Evolutionary conservation across 106 monocot genomes (phyloP).

Genomic region (Iris macrosiphon): DNA sequence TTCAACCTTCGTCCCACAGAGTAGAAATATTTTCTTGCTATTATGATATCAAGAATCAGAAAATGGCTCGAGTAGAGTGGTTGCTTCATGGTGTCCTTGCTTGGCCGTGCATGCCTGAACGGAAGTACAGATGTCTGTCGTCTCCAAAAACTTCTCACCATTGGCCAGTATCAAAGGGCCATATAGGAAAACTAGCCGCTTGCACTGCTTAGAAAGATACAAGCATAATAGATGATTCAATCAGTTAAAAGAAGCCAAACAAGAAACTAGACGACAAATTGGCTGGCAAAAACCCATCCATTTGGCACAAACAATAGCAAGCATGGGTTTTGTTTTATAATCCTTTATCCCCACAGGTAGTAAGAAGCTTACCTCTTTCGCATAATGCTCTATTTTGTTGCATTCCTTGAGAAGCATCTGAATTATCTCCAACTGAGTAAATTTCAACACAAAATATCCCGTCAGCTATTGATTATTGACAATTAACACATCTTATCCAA

Average conservation of each 20-base stretch:
- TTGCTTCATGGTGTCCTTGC: not conserved
- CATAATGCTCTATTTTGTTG: slow-evolving; percentile 34
- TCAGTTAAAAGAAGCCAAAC: too few species aligned
- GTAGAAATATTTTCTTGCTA: too few species aligned
- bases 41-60: too few species aligned
- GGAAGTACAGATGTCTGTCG: slow-evolving; percentile 39
- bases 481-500: too few species aligned
- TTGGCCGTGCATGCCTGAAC: slow-evolving; percentile 37
- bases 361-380: slow-evolving; percentile 29
- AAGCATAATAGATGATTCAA: too few species aligned
- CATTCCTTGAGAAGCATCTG: slow-evolving; percentile 53
- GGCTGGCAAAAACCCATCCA: too few species aligned
- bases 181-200: slow-evolving; percentile 59
- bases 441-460: not conserved
- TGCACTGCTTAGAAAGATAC: slow-evolving; percentile 37
- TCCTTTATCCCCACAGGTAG: too few species aligned
- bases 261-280: too few species aligned
- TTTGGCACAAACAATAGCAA: too few species aligned
- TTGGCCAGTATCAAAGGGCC: slow-evolving; percentile 49
- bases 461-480: not conserved
- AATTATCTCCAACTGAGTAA: slow-evolving; percentile 33
- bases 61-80: not conserved
- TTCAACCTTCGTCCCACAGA: too few species aligned
- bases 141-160: slow-evolving; percentile 65
- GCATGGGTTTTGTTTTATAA: too few species aligned